Evolutionary conservation across 2,329 filamentous ascomycete genomes (phyloP).

Genomic region (Lecanicillium sp.): DNA sequence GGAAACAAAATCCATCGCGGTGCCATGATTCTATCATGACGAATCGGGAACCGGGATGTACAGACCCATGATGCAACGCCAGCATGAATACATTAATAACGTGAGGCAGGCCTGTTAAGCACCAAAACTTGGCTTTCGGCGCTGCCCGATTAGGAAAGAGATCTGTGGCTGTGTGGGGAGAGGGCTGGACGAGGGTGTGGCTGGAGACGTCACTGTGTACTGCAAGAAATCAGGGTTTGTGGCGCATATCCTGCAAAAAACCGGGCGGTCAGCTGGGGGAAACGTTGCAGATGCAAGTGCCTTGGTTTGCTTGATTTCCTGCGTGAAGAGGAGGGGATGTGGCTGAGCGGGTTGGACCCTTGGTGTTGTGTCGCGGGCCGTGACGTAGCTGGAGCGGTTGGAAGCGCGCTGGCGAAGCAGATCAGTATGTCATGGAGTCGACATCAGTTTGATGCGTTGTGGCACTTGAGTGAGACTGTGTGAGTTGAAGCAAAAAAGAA

Average conservation of each 20-base stretch:
- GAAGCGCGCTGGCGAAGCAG: not conserved
- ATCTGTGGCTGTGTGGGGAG: slow-evolving; percentile 7
- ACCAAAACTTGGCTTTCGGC: slow-evolving; percentile 12
- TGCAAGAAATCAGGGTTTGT: slow-evolving; percentile 11
- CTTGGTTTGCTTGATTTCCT: not conserved
- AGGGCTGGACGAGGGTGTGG: slow-evolving; percentile 1
- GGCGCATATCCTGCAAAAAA: slow-evolving; percentile 1
- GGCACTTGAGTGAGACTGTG: not conserved
- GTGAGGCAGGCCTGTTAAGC: not conserved
- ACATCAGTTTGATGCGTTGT: not conserved
- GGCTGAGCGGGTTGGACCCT: not conserved
- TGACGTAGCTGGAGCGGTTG: too few relatives aligned
- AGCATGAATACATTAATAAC: not conserved
- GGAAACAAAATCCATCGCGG: not conserved
- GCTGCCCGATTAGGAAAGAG: slow-evolving; percentile 4
- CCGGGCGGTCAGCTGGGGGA: not conserved
- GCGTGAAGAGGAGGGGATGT: not conserved
- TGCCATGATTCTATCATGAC: slow-evolving; percentile 6
- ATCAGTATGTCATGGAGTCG: slow-evolving; percentile 6
- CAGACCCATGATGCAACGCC: slow-evolving; percentile 2
- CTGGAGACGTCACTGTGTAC: slow-evolving; percentile 11
- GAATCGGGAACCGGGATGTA: not conserved
- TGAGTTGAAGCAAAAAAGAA: not conserved
- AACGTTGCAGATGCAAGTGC: not conserved
- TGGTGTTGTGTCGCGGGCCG: not conserved